phyloP scores from a whole-genome alignment of 2,329 filamentous ascomycete species.

The Fusarium sp. region DNA sequence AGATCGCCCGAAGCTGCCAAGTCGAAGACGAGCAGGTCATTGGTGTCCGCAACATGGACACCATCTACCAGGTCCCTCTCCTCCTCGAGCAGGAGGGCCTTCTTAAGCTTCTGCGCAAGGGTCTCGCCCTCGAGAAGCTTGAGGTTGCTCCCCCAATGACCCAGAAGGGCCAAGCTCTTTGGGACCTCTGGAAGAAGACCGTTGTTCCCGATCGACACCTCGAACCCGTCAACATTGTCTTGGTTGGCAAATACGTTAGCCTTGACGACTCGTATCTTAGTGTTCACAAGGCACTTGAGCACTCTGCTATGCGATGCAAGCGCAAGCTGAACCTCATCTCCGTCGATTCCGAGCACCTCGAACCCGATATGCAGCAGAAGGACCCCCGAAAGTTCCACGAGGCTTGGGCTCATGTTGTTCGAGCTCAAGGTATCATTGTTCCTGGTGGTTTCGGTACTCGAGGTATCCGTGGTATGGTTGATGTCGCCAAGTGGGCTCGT shows the following conservation, averaged over 20 bases:
- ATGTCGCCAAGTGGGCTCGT: slow-evolving; percentile 86
- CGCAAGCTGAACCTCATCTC: slow-evolving; percentile 82
- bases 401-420: slow-evolving; percentile 83
- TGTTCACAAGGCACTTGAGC: slow-evolving; percentile 86
- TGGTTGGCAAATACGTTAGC: slow-evolving; percentile 92
- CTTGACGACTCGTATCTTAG: slow-evolving; percentile 88
- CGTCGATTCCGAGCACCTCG: slow-evolving; percentile 87
- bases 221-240: slow-evolving; percentile 77
- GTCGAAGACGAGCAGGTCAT: slow-evolving; percentile 87
- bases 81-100: slow-evolving; percentile 86
- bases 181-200: slow-evolving; percentile 80
- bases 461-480: slow-evolving; percentile 86
- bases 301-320: slow-evolving; percentile 86
- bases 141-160: slow-evolving; percentile 62
- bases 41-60: slow-evolving; percentile 87
- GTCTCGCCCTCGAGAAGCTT: slow-evolving; percentile 71
- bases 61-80: slow-evolving; percentile 95
- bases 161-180: slow-evolving; percentile 73
- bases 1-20: slow-evolving; percentile 91
- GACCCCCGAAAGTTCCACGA: slow-evolving; percentile 82
- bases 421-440: slow-evolving; percentile 64
- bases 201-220: slow-evolving; percentile 73
- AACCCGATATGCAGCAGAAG: slow-evolving; percentile 67
- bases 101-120: slow-evolving; percentile 69
- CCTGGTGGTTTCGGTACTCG: slow-evolving; percentile 83